Percentiles rank a stretch among this genome's conserved stretches.
These are phyloP conservation scores for Microdochium bolleyi DNA, from an alignment of 2,329 filamentous ascomycete genomes.

Conservation along the genomic window DNA sequence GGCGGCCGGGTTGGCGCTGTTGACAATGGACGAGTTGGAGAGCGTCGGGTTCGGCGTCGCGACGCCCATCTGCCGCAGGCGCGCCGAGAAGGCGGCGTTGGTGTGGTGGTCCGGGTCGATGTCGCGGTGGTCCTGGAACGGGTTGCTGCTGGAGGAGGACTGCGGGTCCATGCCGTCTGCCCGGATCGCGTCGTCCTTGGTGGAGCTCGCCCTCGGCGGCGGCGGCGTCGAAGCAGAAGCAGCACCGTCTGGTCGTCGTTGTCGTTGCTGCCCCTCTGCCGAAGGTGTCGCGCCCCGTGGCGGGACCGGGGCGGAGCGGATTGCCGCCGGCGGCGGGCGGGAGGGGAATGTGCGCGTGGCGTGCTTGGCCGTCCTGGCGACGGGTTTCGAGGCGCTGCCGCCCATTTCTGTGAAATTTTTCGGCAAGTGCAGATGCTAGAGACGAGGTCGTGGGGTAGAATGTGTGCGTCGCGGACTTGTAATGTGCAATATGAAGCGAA, in stretches of 20 bases:
- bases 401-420: slow-evolving; percentile 26
- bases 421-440: neutral
- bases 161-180: slow-evolving; percentile 29
- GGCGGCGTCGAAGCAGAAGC: neutral
- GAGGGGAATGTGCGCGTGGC: slow-evolving; percentile 36
- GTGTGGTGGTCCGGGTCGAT: slow-evolving; percentile 16
- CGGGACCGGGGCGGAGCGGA: slow-evolving; percentile 10
- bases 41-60: slow-evolving; percentile 45
- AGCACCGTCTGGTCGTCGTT: slow-evolving; percentile 1
- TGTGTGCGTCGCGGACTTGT: too few relatives aligned
- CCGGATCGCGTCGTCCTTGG: slow-evolving; percentile 27
- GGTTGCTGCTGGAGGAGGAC: neutral
- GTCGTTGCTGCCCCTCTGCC: slow-evolving; percentile 3
- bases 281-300: slow-evolving; percentile 6
- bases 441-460: too few relatives aligned
- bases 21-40: slow-evolving; percentile 40
- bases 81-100: slow-evolving; percentile 37
- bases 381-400: slow-evolving; percentile 35
- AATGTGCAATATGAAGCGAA: too few relatives aligned
- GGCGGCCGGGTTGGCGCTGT: neutral
- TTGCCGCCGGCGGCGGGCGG: slow-evolving; percentile 15
- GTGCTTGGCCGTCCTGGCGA: slow-evolving; percentile 16
- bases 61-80: slow-evolving; percentile 46
- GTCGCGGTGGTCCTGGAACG: slow-evolving; percentile 14
- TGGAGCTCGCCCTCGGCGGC: slow-evolving; percentile 8